phyloP scores from a whole-genome alignment of 768 basidiomycete genomes.

The Phaffia australis region DNA sequence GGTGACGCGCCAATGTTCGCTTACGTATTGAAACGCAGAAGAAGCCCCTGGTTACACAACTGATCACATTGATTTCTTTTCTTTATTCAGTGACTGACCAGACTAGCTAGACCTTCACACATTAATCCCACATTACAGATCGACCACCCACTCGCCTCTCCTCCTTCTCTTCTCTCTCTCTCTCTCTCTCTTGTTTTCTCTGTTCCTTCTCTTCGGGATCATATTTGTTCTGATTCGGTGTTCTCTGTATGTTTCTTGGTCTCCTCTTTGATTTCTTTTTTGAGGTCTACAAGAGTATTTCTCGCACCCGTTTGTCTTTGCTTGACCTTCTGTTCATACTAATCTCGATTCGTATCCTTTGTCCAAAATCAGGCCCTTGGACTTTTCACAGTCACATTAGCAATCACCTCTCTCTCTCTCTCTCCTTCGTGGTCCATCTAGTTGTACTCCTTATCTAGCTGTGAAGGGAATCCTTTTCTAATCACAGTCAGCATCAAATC shows the following conservation, averaged over 20 bases:
- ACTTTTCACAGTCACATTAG: neutral
- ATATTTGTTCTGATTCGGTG: neutral
- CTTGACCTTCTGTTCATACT: neutral
- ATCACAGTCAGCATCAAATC: too few species aligned
- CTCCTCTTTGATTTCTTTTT: neutral
- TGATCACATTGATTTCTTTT: too few species aligned
- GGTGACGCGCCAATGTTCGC: too few species aligned
- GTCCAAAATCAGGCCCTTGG: neutral
- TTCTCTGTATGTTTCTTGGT: neutral
- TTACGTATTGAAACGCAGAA: too few species aligned
- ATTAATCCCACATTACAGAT: neutral
- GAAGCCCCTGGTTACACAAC: too few species aligned
- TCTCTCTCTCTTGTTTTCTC: neutral
- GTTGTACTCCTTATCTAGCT: neutral
- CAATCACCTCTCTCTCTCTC: conserved; percentile 2
- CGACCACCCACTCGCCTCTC: neutral
- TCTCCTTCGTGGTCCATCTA: neutral
- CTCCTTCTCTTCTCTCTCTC: neutral
- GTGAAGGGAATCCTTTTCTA: too few species aligned
- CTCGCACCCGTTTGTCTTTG: neutral
- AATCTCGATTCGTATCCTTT: neutral
- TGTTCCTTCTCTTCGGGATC: neutral
- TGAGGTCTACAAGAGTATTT: neutral
- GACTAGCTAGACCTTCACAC: too few species aligned
- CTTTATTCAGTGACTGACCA: too few species aligned